Evolutionary conservation across 1,139 yeast genomes (phyloP).

Genomic region (Taphrina sp.): DNA sequence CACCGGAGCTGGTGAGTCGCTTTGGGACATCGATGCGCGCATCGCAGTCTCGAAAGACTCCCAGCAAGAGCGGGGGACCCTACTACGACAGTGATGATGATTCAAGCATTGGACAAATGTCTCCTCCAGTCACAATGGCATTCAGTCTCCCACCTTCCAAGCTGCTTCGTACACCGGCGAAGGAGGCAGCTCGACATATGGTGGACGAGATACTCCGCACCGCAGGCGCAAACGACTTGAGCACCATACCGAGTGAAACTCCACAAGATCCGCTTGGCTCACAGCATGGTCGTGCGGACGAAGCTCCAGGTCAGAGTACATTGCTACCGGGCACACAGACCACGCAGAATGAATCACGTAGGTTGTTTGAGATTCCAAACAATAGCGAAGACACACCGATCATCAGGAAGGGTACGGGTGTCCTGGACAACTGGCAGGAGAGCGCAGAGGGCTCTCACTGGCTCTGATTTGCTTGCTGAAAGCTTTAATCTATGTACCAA

Average conservation of each 20-base stretch:
- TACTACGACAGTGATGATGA: slow-evolving; percentile 39
- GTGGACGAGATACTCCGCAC: slow-evolving; percentile 36
- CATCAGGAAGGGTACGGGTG: slow-evolving; percentile 8
- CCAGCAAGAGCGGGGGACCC: background rate
- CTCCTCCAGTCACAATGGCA: slow-evolving; percentile 34
- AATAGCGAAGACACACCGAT: slow-evolving; percentile 11
- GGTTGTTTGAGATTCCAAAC: slow-evolving; percentile 5
- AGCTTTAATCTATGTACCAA: too few relatives aligned
- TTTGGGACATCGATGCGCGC: slow-evolving; percentile 1
- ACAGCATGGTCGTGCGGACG: background rate
- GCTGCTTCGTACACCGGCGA: slow-evolving; percentile 31
- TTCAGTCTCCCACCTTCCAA: slow-evolving; percentile 32
- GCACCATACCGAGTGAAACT: slow-evolving; percentile 20
- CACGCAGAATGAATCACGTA: slow-evolving; percentile 12
- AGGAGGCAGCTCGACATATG: slow-evolving; percentile 27
- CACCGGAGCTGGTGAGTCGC: slow-evolving; percentile 20
- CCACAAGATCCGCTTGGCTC: slow-evolving; percentile 7
- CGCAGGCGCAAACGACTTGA: slow-evolving; percentile 28
- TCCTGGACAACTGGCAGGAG: slow-evolving; percentile 20
- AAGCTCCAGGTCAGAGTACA: background rate
- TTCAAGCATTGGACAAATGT: slow-evolving; percentile 29
- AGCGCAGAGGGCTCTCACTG: slow-evolving; percentile 20
- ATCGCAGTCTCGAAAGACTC: slow-evolving; percentile 4
- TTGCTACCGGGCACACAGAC: slow-evolving; percentile 7
- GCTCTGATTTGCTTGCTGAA: too few relatives aligned